Evolutionary conservation across 306 rosid genomes (phyloP).

Genomic region (Albizia julibrissin): DNA sequence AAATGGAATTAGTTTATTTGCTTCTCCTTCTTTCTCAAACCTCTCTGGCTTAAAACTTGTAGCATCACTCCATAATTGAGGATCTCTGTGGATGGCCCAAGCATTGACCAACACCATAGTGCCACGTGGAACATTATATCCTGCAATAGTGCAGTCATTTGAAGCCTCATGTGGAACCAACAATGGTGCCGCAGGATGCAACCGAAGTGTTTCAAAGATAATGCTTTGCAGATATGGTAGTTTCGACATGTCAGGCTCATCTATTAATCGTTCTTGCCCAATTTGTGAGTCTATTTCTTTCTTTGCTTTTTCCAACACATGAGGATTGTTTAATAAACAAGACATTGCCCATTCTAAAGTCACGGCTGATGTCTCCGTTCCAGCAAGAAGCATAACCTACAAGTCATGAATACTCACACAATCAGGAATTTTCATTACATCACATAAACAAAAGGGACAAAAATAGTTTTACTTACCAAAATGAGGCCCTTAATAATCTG

Average conservation of each 20-base stretch:
- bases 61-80: neutral
- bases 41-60: neutral
- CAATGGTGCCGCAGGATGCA: neutral
- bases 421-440: too few relatives aligned
- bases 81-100: neutral
- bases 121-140: neutral
- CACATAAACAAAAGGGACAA: neutral
- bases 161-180: neutral
- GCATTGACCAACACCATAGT: neutral
- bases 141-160: neutral
- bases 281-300: conserved; percentile 38
- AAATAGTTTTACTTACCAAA: neutral
- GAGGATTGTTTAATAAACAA: conserved; percentile 46
- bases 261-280: conserved; percentile 37
- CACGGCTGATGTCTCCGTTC: conserved; percentile 51
- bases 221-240: conserved; percentile 39
- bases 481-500: neutral
- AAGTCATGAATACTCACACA: neutral
- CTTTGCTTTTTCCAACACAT: conserved; percentile 42
- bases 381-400: conserved; percentile 43
- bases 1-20: neutral
- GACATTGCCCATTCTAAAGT: conserved; percentile 68
- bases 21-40: neutral
- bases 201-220: neutral
- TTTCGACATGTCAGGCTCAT: conserved; percentile 45